Evolutionary conservation across 306 rosid genomes (phyloP).

Genomic region (Acacia confusa): DNA sequence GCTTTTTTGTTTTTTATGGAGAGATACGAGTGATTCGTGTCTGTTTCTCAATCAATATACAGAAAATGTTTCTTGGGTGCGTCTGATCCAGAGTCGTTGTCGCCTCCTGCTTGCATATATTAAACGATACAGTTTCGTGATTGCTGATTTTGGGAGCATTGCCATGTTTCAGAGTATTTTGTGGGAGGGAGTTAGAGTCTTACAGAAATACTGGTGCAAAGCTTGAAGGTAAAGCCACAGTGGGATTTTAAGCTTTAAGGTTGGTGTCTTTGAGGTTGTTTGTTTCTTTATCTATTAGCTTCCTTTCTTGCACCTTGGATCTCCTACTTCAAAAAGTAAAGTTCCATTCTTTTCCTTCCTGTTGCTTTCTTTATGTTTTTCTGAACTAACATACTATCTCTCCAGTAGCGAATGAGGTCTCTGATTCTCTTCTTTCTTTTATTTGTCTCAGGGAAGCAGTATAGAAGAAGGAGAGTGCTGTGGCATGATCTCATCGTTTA

Average conservation of each 20-base stretch:
- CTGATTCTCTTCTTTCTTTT: constrained; percentile 11
- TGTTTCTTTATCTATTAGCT: constrained; percentile 12
- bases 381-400: constrained; percentile 7
- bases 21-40: constrained; percentile 37
- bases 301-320: constrained; percentile 44
- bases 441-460: constrained; percentile 28
- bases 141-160: constrained; percentile 52
- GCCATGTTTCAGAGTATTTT: neutral
- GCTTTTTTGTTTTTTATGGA: neutral
- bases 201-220: constrained; percentile 21
- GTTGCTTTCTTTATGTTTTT: constrained; percentile 24
- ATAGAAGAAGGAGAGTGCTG: constrained; percentile 25
- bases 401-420: neutral
- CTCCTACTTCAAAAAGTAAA: constrained; percentile 33
- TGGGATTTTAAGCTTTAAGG: constrained; percentile 65
- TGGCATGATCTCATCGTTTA: constrained; percentile 32
- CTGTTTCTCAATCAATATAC: constrained; percentile 30
- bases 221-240: constrained; percentile 56
- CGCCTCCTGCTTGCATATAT: constrained; percentile 16
- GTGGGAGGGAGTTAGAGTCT: constrained; percentile 28
- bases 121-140: constrained; percentile 38
- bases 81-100: constrained; percentile 42
- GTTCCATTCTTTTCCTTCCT: constrained; percentile 20
- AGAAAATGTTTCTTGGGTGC: constrained; percentile 35
- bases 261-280: constrained; percentile 48